These are phyloP conservation scores for Dictyostelium capitatum DNA, from an alignment of 78 protist species.

Conservation along the genomic window DNA sequence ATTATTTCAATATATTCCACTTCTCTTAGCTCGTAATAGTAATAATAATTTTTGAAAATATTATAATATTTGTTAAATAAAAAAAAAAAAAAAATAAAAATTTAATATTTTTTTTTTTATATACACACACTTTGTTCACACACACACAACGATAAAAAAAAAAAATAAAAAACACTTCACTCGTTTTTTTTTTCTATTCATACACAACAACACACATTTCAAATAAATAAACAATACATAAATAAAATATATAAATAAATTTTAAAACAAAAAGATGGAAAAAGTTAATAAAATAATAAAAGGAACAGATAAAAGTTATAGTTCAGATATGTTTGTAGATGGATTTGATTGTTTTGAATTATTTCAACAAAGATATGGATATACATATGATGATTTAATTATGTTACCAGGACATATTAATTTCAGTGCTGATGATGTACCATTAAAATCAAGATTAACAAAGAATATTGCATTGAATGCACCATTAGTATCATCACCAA, in stretches of 20 bases:
- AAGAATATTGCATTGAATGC: slow-evolving; percentile 64
- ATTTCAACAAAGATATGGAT: slow-evolving; percentile 66
- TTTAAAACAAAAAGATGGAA: not conserved
- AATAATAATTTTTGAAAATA: no score
- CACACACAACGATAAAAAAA: not conserved
- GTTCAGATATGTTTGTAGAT: slow-evolving; percentile 31
- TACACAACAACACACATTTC: not conserved
- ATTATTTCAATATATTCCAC: no score
- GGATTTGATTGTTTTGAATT: slow-evolving; percentile 57
- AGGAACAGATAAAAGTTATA: slow-evolving; percentile 5
- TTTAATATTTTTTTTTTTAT: no score
- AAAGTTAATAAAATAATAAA: not conserved
- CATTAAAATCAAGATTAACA: slow-evolving; percentile 55
- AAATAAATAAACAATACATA: not conserved
- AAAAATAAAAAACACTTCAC: not conserved
- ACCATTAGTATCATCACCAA: slow-evolving; percentile 91
- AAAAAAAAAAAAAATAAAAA: no score
- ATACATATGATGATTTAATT: slow-evolving; percentile 79
- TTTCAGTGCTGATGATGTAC: slow-evolving; percentile 66
- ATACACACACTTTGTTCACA: not conserved
- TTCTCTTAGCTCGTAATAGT: no score
- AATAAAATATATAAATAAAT: not conserved
- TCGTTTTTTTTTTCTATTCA: not conserved
- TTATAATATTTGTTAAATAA: no score
- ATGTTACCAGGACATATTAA: slow-evolving; percentile 84